Base-by-base conservation (phyloP, 2,329 filamentous ascomycete species). In the Colletotrichum sp. region DNA sequence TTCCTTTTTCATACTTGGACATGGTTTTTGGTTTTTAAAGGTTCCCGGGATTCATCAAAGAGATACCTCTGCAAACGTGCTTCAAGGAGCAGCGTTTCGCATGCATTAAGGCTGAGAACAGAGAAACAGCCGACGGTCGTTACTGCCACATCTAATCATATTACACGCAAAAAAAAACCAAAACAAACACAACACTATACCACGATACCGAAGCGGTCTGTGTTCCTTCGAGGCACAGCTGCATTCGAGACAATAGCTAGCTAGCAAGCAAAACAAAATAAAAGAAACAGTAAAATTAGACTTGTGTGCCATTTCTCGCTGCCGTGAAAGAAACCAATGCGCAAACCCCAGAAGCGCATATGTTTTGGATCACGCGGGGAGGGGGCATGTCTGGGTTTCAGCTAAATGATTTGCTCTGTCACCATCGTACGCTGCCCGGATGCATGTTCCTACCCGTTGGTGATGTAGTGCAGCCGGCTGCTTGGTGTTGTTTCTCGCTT, bases 81-180 rank as follows among this genome's bases (percentile, higher is more conserved):
- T 34, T 24, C 16, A 13, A 21, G 28, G 13, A 66, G 12, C 24
- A 26, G 63, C 34, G 28, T 60, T 32, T 48, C 43, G 57, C 68
- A 55, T 52, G 57, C 68, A 70, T 70, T 48, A 26, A 63, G 67
- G 67, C 67, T 70, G 57, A 48, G 36, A 26, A 36, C 24, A 13
- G 68, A 34, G 34, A 63, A 70, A 36, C 57, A 70, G 36, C 68
- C 57, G 26, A 70, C 68, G 57, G 68, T 70, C 68, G 59, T 63
- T 70, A 70, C 68, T 57, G 65, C 34, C n/a, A 70, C 24, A 70
- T 63, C 68, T 70, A 63, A 70, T 70, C 36, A 70, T 43, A 69
- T 32, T 30, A 26, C 34, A 18, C 48, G 30, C 7, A 61, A 2
- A 24, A 36, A 34, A 61, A 34, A 32, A 18, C 32, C 28, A 43